phyloP scores from a whole-genome alignment of 2,329 filamentous ascomycete species.

The Elsinoe necatrix region DNA sequence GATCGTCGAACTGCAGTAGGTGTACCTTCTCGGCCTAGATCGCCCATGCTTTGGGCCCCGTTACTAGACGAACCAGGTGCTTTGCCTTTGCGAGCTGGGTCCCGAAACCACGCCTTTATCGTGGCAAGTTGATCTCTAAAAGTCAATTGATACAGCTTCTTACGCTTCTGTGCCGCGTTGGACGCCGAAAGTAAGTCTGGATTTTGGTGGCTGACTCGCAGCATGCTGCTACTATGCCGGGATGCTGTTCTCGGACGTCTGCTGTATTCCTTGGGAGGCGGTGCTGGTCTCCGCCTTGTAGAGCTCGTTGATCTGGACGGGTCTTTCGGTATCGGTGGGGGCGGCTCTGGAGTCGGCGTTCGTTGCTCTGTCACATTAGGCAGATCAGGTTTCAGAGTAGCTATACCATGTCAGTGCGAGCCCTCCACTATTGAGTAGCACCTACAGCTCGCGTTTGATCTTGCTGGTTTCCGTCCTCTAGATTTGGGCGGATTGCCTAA shows the following conservation, averaged over 20 bases:
- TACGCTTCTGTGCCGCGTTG: constrained; percentile 46
- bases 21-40: constrained; percentile 13
- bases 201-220: constrained; percentile 71
- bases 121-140: constrained; percentile 59
- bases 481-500: constrained; percentile 53
- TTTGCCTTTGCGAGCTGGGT: constrained; percentile 55
- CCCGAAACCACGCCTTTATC: constrained; percentile 65
- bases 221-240: constrained; percentile 60
- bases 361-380: constrained; percentile 65
- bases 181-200: constrained; percentile 48
- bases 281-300: constrained; percentile 66
- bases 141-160: constrained; percentile 51
- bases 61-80: constrained; percentile 37
- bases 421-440: not conserved
- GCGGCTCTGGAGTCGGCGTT: constrained; percentile 41
- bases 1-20: constrained; percentile 24
- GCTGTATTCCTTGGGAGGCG: constrained; percentile 79
- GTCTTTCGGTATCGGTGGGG: constrained; percentile 71
- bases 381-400: constrained; percentile 61
- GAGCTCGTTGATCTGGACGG: constrained; percentile 67
- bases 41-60: constrained; percentile 16
- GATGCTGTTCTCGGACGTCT: constrained; percentile 45
- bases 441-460: constrained; percentile 32
- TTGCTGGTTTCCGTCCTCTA: constrained; percentile 68
- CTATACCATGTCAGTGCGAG: constrained; percentile 18